These are phyloP conservation scores for Candida vartiovaarae DNA, from an alignment of 805 yeast species.

Conservation along the genomic window DNA sequence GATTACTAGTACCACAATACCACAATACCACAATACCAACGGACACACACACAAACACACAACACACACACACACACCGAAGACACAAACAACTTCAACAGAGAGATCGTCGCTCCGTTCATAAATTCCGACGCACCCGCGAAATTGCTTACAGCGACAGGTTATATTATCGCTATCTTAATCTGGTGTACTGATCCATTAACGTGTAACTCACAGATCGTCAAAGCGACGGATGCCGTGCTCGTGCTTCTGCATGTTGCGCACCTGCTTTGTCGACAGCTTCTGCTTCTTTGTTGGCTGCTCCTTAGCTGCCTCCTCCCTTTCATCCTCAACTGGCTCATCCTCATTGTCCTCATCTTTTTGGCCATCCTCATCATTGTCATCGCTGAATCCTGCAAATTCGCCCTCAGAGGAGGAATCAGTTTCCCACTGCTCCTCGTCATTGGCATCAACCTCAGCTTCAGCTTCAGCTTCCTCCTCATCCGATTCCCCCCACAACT, in stretches of 20 bases:
- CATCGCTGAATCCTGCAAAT: not conserved
- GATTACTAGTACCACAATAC: too few relatives aligned
- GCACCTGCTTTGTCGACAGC: conserved; percentile 37
- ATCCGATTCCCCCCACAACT: conserved; percentile 57
- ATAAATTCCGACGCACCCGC: too few relatives aligned
- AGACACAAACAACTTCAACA: too few relatives aligned
- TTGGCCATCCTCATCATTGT: conserved; percentile 1
- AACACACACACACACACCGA: too few relatives aligned
- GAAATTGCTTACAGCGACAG: too few relatives aligned
- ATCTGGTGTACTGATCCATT: conserved; percentile 5
- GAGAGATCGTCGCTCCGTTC: too few relatives aligned
- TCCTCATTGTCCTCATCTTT: conserved; percentile 13
- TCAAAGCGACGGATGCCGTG: conserved; percentile 64
- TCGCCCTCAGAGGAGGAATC: conserved; percentile 22
- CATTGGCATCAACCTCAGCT: conserved; percentile 37
- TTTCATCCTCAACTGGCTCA: conserved; percentile 10
- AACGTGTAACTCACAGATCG: conserved; percentile 33
- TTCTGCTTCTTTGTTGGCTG: conserved; percentile 25
- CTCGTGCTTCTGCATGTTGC: conserved; percentile 43
- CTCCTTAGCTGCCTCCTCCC: conserved; percentile 14
- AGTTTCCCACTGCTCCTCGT: conserved; percentile 36
- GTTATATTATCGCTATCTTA: too few relatives aligned
- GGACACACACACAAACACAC: too few relatives aligned
- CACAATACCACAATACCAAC: too few relatives aligned
- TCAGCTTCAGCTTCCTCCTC: conserved; percentile 17